These are phyloP conservation scores for Teunomyces aglyptinius DNA, from an alignment of 805 yeast genomes.

Conservation along the genomic window DNA sequence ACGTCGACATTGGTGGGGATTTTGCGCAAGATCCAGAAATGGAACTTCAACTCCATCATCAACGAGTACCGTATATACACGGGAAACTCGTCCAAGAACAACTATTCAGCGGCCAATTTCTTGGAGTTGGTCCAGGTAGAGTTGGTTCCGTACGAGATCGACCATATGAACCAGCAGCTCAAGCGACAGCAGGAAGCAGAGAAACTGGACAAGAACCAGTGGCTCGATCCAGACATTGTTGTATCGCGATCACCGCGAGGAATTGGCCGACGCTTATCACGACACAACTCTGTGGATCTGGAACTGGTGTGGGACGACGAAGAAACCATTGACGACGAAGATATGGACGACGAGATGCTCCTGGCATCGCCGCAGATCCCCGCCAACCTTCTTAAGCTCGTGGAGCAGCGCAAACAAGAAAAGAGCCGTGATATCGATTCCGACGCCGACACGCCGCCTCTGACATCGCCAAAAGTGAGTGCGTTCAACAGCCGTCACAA, in stretches of 20 bases:
- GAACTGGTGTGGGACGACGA: constrained; percentile 22
- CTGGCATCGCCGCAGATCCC: constrained; percentile 73
- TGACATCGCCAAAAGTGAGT: constrained; percentile 28
- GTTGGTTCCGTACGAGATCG: constrained; percentile 42
- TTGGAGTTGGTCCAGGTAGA: constrained; percentile 68
- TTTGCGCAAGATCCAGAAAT: constrained; percentile 77
- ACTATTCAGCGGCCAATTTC: constrained; percentile 78
- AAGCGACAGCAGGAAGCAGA: constrained; percentile 13
- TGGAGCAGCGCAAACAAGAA: constrained; percentile 47
- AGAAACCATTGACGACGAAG: constrained; percentile 38
- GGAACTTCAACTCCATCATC: constrained; percentile 82
- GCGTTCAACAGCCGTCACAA: constrained; percentile 17
- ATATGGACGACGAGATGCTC: constrained; percentile 43
- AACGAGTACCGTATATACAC: constrained; percentile 77
- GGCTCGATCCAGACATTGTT: not conserved
- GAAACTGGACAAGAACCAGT: not conserved
- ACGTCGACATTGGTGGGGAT: constrained; percentile 79
- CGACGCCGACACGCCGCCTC: constrained; percentile 23
- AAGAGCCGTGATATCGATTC: constrained; percentile 23
- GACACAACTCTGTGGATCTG: constrained; percentile 13
- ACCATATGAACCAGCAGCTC: constrained; percentile 24
- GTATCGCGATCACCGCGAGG: not conserved
- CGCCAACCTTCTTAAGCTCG: constrained; percentile 53
- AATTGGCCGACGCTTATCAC: not conserved
- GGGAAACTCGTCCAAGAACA: constrained; percentile 64